phyloP scores from a whole-genome alignment of 768 basidiomycete genomes.

The Auricularia auricula-judae region DNA sequence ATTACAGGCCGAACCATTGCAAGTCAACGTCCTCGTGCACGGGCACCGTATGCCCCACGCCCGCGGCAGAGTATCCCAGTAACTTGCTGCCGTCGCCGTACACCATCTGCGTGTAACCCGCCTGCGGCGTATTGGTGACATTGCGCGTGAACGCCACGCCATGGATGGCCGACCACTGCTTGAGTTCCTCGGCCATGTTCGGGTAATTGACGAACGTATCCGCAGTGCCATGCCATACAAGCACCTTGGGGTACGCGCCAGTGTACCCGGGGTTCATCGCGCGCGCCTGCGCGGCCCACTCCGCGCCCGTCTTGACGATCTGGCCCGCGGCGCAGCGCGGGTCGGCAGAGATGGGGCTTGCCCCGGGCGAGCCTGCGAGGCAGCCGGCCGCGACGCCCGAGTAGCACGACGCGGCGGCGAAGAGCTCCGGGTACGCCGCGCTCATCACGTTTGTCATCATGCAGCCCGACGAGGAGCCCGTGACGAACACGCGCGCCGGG shows the following conservation, averaged over 20 bases:
- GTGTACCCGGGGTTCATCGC: constrained; percentile 41
- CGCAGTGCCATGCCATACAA: constrained; percentile 44
- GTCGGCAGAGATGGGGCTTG: constrained; percentile 32
- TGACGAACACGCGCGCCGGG: constrained; percentile 34
- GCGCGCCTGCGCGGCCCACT: constrained; percentile 38
- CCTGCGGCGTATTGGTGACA: constrained; percentile 26
- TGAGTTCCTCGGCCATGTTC: constrained; percentile 41
- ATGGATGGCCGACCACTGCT: constrained; percentile 47
- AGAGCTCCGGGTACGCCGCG: constrained; percentile 45
- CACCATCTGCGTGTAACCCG: constrained; percentile 35
- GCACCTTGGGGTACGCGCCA: constrained; percentile 37
- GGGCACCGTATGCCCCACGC: constrained; percentile 46
- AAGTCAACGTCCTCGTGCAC: constrained; percentile 35
- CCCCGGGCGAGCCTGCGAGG: constrained; percentile 26
- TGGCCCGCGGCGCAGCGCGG: constrained; percentile 33
- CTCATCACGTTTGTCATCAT: constrained; percentile 52
- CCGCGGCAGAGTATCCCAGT: constrained; percentile 38
- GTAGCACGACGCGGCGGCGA: constrained; percentile 35
- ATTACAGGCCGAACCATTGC: constrained; percentile 33
- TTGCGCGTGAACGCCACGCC: constrained; percentile 31
- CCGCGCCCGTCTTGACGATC: constrained; percentile 30
- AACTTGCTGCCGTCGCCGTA: constrained; percentile 30
- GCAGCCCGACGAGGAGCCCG: constrained; percentile 40
- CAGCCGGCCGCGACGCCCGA: constrained; percentile 46
- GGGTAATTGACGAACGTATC: constrained; percentile 39